phyloP scores from a whole-genome alignment of 768 basidiomycete species.

The Boletus rubroflammeus region DNA sequence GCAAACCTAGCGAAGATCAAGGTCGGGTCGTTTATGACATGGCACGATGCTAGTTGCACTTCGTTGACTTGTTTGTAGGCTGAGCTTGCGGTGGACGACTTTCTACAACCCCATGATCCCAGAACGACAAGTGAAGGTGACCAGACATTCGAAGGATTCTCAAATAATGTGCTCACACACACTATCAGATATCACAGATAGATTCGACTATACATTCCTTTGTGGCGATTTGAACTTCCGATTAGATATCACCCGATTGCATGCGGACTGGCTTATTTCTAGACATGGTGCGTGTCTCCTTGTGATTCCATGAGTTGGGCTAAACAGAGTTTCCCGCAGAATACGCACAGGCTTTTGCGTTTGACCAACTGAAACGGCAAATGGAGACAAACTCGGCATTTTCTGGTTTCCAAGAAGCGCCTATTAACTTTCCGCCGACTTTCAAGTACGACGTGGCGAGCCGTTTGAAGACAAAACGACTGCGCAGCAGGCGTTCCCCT shows the following conservation, averaged over 20 bases:
- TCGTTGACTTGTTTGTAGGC: slow-evolving; percentile 38
- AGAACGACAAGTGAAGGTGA: slow-evolving; percentile 69
- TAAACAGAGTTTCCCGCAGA: slow-evolving; percentile 42
- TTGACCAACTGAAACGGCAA: slow-evolving; percentile 81
- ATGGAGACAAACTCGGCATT: slow-evolving; percentile 72
- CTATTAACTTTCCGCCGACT: slow-evolving; percentile 85
- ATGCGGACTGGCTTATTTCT: slow-evolving; percentile 92
- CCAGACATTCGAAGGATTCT: neutral
- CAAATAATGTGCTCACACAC: slow-evolving; percentile 6
- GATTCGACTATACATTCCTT: slow-evolving; percentile 85
- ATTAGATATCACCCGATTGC: slow-evolving; percentile 80
- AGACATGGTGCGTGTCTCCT: slow-evolving; percentile 53
- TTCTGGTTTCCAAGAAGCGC: slow-evolving; percentile 73
- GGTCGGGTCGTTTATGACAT: slow-evolving; percentile 33
- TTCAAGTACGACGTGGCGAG: slow-evolving; percentile 89
- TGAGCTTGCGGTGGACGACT: slow-evolving; percentile 78
- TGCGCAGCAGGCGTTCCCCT: slow-evolving; percentile 35
- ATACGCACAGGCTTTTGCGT: slow-evolving; percentile 80
- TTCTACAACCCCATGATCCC: slow-evolving; percentile 60
- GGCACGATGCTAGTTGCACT: neutral
- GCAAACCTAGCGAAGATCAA: slow-evolving; percentile 90
- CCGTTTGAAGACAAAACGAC: slow-evolving; percentile 41
- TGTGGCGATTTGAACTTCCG: slow-evolving; percentile 93
- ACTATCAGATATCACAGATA: slow-evolving; percentile 67
- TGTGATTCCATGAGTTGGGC: neutral